Conservation (phyloP, 78 protist genomes). For the Monosiga brevicollis region DNA sequence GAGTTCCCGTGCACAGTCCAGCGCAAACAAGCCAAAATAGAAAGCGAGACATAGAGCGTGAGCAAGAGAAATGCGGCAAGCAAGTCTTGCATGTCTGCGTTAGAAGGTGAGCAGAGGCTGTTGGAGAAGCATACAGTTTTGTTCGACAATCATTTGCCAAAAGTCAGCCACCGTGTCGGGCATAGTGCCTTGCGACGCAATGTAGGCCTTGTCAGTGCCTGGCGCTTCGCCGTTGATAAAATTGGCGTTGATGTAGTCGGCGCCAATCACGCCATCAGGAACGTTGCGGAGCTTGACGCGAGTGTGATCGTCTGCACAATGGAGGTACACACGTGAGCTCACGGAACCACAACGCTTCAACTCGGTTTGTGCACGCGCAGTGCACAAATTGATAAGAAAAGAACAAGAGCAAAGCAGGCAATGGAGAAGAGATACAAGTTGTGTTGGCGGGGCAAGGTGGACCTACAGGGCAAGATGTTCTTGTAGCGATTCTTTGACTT, state of each 20-base stretch:
- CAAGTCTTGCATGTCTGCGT: too few relatives aligned
- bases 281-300: background rate
- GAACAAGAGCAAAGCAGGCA: background rate
- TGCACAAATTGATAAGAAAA: background rate
- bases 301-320: conserved; percentile 4
- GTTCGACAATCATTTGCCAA: background rate
- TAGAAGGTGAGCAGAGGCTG: background rate
- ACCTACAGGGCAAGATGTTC: conserved; percentile 8
- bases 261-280: background rate
- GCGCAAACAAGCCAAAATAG: background rate
- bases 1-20: background rate
- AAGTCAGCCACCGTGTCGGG: background rate
- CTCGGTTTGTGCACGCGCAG: background rate
- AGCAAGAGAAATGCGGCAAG: background rate
- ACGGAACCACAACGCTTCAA: too few relatives aligned
- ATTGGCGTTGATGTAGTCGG: conserved; percentile 20
- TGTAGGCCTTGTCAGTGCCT: conserved; percentile 1
- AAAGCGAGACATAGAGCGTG: background rate
- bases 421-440: background rate
- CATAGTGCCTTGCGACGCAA: conserved; percentile 1
- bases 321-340: too few relatives aligned
- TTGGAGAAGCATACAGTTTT: background rate
- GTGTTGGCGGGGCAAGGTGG: background rate
- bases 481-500: conserved; percentile 10
- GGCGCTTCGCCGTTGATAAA: background rate